Base-by-base conservation (phyloP, 2,329 filamentous ascomycete species). In the Chlorencoelia australis region DNA sequence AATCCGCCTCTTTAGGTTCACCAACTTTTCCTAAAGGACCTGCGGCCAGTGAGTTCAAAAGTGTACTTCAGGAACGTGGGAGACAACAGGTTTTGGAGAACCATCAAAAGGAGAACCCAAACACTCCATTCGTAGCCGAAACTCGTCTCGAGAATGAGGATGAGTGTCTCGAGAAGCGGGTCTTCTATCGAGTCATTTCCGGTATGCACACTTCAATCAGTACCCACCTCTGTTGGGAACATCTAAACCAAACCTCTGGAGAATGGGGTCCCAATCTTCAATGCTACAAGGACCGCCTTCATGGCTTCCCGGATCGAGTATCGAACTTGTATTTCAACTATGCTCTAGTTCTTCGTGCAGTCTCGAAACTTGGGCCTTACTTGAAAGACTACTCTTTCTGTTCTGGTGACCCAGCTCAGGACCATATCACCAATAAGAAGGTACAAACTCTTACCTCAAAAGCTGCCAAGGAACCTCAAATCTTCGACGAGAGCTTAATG, bases 311-410 rank as follows among this genome's bases (percentile, higher is more conserved):
- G 0, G 91, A 98, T 49, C 82, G 89, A 42, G 83, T 98, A 54
- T 91, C 88, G 49, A 98, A 98, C 60, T 71, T 98, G 33, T 98
- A 98, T 67, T 98, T 98, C 68, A 96, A 98, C 72, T 98, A 94
- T 56, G 91, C 91, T 1, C 72, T 98, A n/a, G 71, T 98, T 26
- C 82, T 89, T 17, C 82, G 91, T 33, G 91, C 91, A 9, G 74
- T 96, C 26, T 82, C 85, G 35, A 98, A 98, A 63, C 73, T 96
- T 7, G 83, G 82, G 9, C 82, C 84, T 16, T 80, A 88, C 49
- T 70, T 96, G 7, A 68, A 63, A 19, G 68, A 74, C 44, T 96
- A 96, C 64, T 91, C 84, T 0, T 98, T 94, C 60, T 98, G 91
- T 61, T 82, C 81, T 4, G 87, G 86, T 43, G 91, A 98, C 53